Conservation (phyloP, 495 filamentous ascomycete species). For the Jackrogersella minutella region DNA sequence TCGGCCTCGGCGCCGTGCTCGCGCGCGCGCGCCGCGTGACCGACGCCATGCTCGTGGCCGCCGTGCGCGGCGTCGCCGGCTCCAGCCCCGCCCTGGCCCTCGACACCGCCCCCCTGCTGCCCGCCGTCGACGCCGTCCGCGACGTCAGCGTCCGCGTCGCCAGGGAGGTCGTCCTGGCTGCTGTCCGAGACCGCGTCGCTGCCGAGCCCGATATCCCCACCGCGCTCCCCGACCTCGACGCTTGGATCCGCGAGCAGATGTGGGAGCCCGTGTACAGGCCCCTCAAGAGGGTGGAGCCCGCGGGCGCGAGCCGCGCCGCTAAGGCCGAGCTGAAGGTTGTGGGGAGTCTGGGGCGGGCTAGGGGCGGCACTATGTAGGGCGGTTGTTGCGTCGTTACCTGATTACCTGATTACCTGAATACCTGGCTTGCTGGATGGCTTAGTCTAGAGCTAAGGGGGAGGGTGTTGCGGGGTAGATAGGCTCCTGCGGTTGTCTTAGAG, state of each 20-base stretch:
- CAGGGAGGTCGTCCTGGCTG: conserved; percentile 75
- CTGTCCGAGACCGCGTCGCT: conserved; percentile 73
- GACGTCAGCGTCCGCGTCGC: conserved; percentile 82
- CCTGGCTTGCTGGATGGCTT: neutral
- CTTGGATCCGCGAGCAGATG: conserved; percentile 91
- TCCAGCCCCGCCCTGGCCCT: conserved; percentile 70
- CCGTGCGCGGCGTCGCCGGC: conserved; percentile 74
- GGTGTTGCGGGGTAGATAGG: too few relatives aligned
- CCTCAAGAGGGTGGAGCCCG: conserved; percentile 62
- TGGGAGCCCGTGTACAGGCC: conserved; percentile 81
- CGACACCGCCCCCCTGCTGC: conserved; percentile 66
- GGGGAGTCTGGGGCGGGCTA: conserved; percentile 41
- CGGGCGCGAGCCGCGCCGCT: conserved; percentile 59
- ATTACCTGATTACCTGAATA: neutral
- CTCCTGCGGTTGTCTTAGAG: too few relatives aligned
- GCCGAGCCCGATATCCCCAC: conserved; percentile 64
- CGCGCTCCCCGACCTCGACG: conserved; percentile 60
- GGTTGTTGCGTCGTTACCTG: neutral
- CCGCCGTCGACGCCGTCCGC: conserved; percentile 78
- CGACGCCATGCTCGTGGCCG: conserved; percentile 83
- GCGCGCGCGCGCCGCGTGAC: conserved; percentile 68
- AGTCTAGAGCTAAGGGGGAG: too few relatives aligned
- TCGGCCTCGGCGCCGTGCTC: conserved; percentile 82
- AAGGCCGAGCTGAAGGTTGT: conserved; percentile 68
- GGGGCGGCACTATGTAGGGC: conserved; percentile 10